These are phyloP conservation scores for Zygotorulaspora danielsina DNA, from an alignment of 805 yeast genomes.

Conservation along the genomic window DNA sequence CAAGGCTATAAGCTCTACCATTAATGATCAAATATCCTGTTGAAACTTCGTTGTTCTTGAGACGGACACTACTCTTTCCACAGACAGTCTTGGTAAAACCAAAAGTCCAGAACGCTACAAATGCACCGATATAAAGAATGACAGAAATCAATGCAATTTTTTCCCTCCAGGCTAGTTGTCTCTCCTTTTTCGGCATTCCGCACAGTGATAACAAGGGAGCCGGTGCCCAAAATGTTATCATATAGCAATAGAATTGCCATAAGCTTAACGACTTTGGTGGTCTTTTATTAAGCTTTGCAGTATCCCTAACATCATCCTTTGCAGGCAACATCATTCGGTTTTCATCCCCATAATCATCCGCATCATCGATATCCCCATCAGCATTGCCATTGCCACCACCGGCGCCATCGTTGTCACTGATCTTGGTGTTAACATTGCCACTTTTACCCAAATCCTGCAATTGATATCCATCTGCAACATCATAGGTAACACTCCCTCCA, in stretches of 20 bases:
- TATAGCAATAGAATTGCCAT: conserved; percentile 79
- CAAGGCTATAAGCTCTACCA: conserved; percentile 74
- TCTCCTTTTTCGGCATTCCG: conserved; percentile 73
- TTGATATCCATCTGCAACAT: conserved; percentile 7
- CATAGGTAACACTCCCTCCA: conserved; percentile 1
- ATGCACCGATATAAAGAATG: conserved; percentile 66
- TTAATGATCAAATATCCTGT: conserved; percentile 66
- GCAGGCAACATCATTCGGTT: conserved; percentile 3
- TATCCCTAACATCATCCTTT: background rate
- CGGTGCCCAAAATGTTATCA: conserved; percentile 91
- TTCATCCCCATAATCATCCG: conserved; percentile 8
- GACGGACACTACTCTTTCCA: conserved; percentile 41
- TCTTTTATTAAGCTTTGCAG: conserved; percentile 3
- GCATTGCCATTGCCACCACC: conserved; percentile 1
- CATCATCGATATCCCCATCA: conserved; percentile 5
- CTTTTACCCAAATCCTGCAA: conserved; percentile 6
- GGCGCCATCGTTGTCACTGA: conserved; percentile 1
- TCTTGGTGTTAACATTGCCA: conserved; percentile 2
- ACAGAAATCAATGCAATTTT: conserved; percentile 80
- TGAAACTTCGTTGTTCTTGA: conserved; percentile 55
- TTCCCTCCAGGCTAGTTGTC: conserved; percentile 97
- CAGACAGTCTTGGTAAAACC: conserved; percentile 88
- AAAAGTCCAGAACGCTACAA: conserved; percentile 83
- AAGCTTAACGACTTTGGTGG: conserved; percentile 7
- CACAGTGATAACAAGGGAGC: conserved; percentile 48